These are phyloP conservation scores for Leishmania tropica DNA, from an alignment of 208 protist species.

Conservation along the genomic window DNA sequence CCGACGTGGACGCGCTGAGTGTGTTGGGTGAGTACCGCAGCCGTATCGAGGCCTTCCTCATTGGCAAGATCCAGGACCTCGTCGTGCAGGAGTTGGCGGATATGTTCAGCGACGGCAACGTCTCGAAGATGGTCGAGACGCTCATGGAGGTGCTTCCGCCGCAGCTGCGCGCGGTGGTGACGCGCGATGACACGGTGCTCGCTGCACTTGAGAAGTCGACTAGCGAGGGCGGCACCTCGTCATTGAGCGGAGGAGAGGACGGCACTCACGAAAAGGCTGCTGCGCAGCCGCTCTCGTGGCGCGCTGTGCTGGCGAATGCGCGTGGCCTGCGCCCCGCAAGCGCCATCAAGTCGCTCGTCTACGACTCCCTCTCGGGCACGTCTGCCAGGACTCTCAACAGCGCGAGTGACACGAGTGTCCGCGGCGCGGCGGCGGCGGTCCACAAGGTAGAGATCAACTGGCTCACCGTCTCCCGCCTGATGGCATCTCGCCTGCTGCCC, in stretches of 20 bases:
- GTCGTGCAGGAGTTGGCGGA: slow-evolving; percentile 49
- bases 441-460: slow-evolving; percentile 36
- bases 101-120: slow-evolving; percentile 55
- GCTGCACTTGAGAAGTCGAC: background rate
- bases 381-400: background rate
- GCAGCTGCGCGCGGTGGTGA: slow-evolving; percentile 16
- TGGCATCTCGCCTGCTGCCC: slow-evolving; percentile 34
- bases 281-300: slow-evolving; percentile 5
- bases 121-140: slow-evolving; percentile 32
- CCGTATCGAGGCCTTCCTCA: slow-evolving; percentile 14
- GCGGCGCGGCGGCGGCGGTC: background rate
- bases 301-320: background rate
- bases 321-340: slow-evolving; percentile 5
- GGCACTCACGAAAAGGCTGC: background rate
- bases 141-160: slow-evolving; percentile 18
- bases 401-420: background rate
- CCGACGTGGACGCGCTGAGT: background rate
- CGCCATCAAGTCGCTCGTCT: slow-evolving; percentile 18
- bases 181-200: background rate
- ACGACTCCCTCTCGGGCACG: slow-evolving; percentile 16
- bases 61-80: slow-evolving; percentile 29
- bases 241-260: background rate
- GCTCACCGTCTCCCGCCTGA: slow-evolving; percentile 35
- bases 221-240: background rate
- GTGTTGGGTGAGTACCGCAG: slow-evolving; percentile 4